Evolutionary conservation across 2,329 filamentous ascomycete genomes (phyloP).

Genomic region (Claviceps cyperi): DNA sequence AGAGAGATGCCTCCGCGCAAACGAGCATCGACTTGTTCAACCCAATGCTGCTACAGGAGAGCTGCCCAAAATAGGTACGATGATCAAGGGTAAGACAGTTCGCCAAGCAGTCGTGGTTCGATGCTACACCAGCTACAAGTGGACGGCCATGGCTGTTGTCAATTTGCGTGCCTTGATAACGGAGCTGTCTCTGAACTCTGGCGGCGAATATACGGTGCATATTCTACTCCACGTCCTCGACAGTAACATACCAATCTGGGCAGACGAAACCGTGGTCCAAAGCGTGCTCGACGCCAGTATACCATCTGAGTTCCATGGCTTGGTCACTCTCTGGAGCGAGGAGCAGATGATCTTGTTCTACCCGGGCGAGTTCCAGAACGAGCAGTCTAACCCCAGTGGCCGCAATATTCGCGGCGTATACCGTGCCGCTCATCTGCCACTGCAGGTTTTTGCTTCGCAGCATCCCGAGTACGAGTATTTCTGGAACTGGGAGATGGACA

Average conservation of each 20-base stretch:
- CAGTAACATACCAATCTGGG: conserved; percentile 65
- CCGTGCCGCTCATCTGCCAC: conserved; percentile 46
- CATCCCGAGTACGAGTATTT: conserved; percentile 52
- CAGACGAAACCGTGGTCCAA: conserved; percentile 59
- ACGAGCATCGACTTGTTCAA: conserved; percentile 44
- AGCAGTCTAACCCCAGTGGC: conserved; percentile 43
- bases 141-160: conserved; percentile 62
- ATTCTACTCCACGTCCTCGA: conserved; percentile 79
- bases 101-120: conserved; percentile 67
- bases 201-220: conserved; percentile 70
- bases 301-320: conserved; percentile 60
- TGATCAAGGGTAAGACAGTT: conserved; percentile 23
- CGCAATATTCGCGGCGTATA: conserved; percentile 54
- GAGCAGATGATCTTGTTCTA: conserved; percentile 72
- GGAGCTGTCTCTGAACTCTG: conserved; percentile 62
- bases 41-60: conserved; percentile 25
- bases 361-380: conserved; percentile 52
- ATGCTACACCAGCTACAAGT: conserved; percentile 66
- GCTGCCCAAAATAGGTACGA: conserved; percentile 11
- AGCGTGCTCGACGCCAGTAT: conserved; percentile 52
- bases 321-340: conserved; percentile 76
- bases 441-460: conserved; percentile 48
- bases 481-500: conserved; percentile 61
- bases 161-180: conserved; percentile 71
- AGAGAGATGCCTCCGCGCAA: conserved; percentile 39